Evolutionary conservation across 2,329 filamentous ascomycete genomes (phyloP), one percentile per base, ranked within the genome.

Genomic region (Colletotrichum kahawae): DNA sequence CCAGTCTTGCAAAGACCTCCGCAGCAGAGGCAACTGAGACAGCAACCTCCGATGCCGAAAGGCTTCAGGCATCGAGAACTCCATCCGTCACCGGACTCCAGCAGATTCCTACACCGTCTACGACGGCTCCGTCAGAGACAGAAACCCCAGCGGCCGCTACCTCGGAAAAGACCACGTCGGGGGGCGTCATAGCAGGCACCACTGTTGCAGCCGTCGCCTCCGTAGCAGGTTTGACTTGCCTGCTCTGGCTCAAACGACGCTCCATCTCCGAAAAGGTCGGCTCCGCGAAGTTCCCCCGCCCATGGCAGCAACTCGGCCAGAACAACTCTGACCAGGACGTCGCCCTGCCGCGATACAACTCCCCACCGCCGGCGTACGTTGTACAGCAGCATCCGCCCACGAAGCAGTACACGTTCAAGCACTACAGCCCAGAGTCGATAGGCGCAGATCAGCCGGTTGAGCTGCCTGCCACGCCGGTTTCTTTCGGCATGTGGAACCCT

Each of bases 391-490:
- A 70, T 36, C 18, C 31, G 33, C 66, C 59, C 9, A n/a, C 48
- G 4, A 67, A 70, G 16, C 65, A 70, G 14, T 43, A 69, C 9
- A 36, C 34, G 5, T 75, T 70, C 59, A 76, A 74, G 14, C 70
- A 74, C 66, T 74, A 73, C 9, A 76, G 74, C 34, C 74, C 74
- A 21, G 70, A 76, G 7, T 76, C 71, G 27, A 29, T 75, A 16
- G 70, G 74, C 9, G 48, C 36, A 12, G 10, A n/a, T 31, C 48
- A 60, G 10, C 70, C 74, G 3, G 70, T 76, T 2, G 74, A 76
- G 51, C 16, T 76, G 38, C 74, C 74, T 24, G 74, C 74, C 7
- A 76, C 74, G 36, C 74, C 74, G 7, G 74, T 76, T 21, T 76
- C 74, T 24, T 76, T 76, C 21, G 66, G 70, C 60, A 21, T 60